phyloP scores from a whole-genome alignment of 768 basidiomycete genomes.

The Pleurotus citrinopileatus region DNA sequence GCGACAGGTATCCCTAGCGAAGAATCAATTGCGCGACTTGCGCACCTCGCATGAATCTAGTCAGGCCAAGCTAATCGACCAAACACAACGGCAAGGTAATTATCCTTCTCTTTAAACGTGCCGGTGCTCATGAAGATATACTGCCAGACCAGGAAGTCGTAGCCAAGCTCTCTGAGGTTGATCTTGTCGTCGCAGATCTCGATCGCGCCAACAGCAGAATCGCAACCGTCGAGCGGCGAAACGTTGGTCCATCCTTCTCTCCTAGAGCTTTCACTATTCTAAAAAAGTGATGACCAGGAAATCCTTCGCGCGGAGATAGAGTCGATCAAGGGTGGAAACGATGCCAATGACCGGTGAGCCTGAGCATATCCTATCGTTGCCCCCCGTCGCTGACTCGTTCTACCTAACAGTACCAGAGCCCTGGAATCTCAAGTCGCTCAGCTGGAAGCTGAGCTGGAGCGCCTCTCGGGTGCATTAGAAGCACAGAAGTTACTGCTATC shows the following conservation, averaged over 20 bases:
- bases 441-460: conserved; percentile 73
- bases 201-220: conserved; percentile 95
- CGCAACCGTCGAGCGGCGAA: conserved; percentile 88
- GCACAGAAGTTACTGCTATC: conserved; percentile 49
- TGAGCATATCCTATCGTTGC: neutral
- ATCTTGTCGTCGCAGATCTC: conserved; percentile 92
- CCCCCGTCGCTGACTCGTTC: neutral
- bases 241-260: conserved; percentile 47
- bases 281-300: conserved; percentile 55
- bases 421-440: conserved; percentile 74
- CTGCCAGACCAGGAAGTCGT: conserved; percentile 89
- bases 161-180: conserved; percentile 87
- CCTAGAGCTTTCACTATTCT: neutral
- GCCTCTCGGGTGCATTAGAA: conserved; percentile 64
- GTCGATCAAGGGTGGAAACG: conserved; percentile 75
- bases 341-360: conserved; percentile 65
- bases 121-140: neutral
- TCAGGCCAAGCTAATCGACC: conserved; percentile 90
- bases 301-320: conserved; percentile 95
- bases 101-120: neutral
- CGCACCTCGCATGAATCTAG: conserved; percentile 89
- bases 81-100: conserved; percentile 84
- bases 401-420: conserved; percentile 42
- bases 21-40: conserved; percentile 86
- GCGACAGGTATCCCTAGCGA: conserved; percentile 85